Conservation (phyloP, 306 rosid species). For the Pachyrhizus erosus region DNA sequence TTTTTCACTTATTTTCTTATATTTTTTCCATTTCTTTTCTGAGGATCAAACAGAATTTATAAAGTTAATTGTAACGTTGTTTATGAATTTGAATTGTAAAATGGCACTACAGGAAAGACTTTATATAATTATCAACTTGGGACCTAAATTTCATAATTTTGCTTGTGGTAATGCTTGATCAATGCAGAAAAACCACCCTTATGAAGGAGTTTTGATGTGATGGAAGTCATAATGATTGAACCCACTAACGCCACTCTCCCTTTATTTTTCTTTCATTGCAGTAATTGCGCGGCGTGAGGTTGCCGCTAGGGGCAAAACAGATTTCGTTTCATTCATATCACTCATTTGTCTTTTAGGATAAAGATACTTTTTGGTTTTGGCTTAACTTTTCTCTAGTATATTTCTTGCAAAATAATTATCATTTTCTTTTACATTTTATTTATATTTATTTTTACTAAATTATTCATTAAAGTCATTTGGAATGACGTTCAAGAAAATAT, state of each 20-base stretch:
- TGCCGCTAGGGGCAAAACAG: background rate
- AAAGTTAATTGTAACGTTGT: no score
- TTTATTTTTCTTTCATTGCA: conserved; percentile 24
- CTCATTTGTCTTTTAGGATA: background rate
- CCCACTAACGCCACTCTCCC: conserved; percentile 29
- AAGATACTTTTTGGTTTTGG: background rate
- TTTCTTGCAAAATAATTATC: background rate
- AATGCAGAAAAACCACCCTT: background rate
- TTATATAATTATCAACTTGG: no score
- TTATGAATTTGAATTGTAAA: no score
- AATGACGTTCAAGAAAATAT: background rate
- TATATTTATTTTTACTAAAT: background rate
- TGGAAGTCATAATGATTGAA: conserved; percentile 42
- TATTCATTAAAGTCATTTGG: background rate
- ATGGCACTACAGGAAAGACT: no score
- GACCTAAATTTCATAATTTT: background rate
- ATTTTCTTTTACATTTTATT: background rate
- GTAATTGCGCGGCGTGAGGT: conserved; percentile 48
- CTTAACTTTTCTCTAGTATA: background rate
- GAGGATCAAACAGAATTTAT: no score
- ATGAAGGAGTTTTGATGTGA: conserved; percentile 36
- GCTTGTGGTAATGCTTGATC: background rate
- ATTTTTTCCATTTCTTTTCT: no score
- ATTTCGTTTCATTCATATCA: background rate
- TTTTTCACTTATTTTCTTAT: no score